phyloP scores from a whole-genome alignment of 495 filamentous ascomycete species.

The Halenospora varia region DNA sequence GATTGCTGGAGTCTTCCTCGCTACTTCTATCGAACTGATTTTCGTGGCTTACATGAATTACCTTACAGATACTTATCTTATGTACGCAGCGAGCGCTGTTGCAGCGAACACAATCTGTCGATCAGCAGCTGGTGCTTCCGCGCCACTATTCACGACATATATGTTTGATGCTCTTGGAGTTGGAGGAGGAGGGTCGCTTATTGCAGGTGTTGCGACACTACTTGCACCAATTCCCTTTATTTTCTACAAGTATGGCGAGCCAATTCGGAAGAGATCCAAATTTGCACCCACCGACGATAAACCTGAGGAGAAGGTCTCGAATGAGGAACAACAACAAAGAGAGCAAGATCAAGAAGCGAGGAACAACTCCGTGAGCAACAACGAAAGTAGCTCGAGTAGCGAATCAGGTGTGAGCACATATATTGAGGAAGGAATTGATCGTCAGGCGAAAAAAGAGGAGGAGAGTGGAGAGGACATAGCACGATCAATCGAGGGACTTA shows the following conservation, averaged over 20 bases:
- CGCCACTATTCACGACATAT: constrained; percentile 62
- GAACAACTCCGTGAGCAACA: neutral
- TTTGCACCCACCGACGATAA: constrained; percentile 16
- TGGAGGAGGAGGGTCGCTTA: constrained; percentile 44
- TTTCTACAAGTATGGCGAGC: constrained; percentile 47
- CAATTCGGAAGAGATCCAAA: constrained; percentile 35
- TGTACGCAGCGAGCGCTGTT: constrained; percentile 64
- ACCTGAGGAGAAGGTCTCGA: neutral
- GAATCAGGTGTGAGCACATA: neutral
- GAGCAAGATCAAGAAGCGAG: constrained; percentile 1
- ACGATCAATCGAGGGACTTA: constrained; percentile 11
- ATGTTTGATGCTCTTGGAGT: constrained; percentile 50
- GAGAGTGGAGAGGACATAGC: constrained; percentile 19
- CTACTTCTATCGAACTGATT: constrained; percentile 40
- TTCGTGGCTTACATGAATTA: constrained; percentile 73
- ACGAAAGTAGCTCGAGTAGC: neutral
- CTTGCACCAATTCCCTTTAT: constrained; percentile 45
- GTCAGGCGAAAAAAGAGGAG: constrained; percentile 32
- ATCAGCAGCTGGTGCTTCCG: constrained; percentile 54
- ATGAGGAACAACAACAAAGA: neutral
- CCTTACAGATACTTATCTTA: constrained; percentile 70
- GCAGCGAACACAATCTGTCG: constrained; percentile 57
- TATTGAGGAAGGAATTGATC: constrained; percentile 8
- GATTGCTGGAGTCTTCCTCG: constrained; percentile 16
- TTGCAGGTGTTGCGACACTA: constrained; percentile 39